Percentiles rank a stretch among this genome's conserved stretches.
phyloP scores from a whole-genome alignment of 2,329 filamentous ascomycete species.

The Penicillium sp. region DNA sequence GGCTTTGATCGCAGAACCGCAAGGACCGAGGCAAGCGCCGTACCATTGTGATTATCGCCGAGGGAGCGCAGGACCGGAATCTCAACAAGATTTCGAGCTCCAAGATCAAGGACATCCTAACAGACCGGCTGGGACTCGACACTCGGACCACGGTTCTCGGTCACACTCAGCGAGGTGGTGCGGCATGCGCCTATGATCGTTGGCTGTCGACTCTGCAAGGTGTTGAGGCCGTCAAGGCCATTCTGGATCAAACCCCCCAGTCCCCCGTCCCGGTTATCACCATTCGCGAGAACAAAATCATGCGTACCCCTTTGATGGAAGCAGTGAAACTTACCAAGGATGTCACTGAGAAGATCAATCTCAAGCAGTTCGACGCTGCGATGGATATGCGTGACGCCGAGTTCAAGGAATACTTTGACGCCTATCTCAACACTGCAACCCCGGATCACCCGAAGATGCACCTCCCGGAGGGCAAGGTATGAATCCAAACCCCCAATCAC shows the following conservation, averaged over 20 bases:
- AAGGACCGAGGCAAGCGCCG: slow-evolving; percentile 79
- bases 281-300: slow-evolving; percentile 96
- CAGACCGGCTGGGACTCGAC: slow-evolving; percentile 73
- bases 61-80: slow-evolving; percentile 81
- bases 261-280: slow-evolving; percentile 92
- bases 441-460: slow-evolving; percentile 66
- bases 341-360: slow-evolving; percentile 74
- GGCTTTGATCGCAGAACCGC: slow-evolving; percentile 60
- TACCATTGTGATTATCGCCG: slow-evolving; percentile 96
- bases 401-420: slow-evolving; percentile 86
- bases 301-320: slow-evolving; percentile 80
- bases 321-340: slow-evolving; percentile 82
- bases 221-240: slow-evolving; percentile 87
- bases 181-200: slow-evolving; percentile 88
- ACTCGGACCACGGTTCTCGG: slow-evolving; percentile 92
- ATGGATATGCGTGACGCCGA: slow-evolving; percentile 88
- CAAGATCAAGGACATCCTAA: slow-evolving; percentile 84
- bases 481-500: too few species aligned
- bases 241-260: slow-evolving; percentile 81
- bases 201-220: slow-evolving; percentile 91
- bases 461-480: slow-evolving; percentile 60
- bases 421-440: slow-evolving; percentile 86
- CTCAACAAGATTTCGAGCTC: slow-evolving; percentile 76
- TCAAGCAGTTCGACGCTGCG: slow-evolving; percentile 78
- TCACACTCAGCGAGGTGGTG: slow-evolving; percentile 93